These are phyloP conservation scores for Termitomyces sp. DNA, from an alignment of 768 basidiomycete species.

Conservation along the genomic window DNA sequence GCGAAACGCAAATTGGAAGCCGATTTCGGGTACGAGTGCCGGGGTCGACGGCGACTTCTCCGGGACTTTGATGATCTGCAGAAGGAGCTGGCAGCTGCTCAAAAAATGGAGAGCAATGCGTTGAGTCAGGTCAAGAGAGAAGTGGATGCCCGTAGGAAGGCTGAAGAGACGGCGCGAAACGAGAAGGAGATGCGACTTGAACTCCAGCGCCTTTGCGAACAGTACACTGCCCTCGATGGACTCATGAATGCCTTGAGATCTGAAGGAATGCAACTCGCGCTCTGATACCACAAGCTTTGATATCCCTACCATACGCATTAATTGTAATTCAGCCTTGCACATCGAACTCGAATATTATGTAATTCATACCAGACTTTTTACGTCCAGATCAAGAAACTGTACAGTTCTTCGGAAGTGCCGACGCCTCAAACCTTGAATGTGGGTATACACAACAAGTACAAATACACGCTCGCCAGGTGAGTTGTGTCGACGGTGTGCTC, in stretches of 20 bases:
- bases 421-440: constrained; percentile 38
- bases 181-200: constrained; percentile 18
- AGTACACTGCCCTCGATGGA: constrained; percentile 6
- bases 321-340: too few relatives aligned
- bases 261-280: not conserved
- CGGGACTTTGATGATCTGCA: constrained; percentile 25
- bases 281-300: not conserved
- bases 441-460: constrained; percentile 37
- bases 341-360: not conserved
- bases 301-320: too few relatives aligned
- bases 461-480: constrained; percentile 36
- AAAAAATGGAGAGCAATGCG: constrained; percentile 23
- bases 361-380: constrained; percentile 1
- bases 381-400: constrained; percentile 29
- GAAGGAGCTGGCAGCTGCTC: constrained; percentile 24
- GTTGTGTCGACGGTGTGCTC: constrained; percentile 23
- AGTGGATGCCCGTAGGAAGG: constrained; percentile 61
- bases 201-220: constrained; percentile 6
- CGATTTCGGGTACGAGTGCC: constrained; percentile 25
- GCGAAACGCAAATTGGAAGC: constrained; percentile 43
- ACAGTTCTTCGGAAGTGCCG: constrained; percentile 37
- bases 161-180: constrained; percentile 50
- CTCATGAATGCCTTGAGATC: constrained; percentile 8
- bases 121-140: constrained; percentile 23
- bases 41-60: constrained; percentile 30